phyloP scores from a whole-genome alignment of 2,329 filamentous ascomycete species.

The Phaeoacremonium minimum region DNA sequence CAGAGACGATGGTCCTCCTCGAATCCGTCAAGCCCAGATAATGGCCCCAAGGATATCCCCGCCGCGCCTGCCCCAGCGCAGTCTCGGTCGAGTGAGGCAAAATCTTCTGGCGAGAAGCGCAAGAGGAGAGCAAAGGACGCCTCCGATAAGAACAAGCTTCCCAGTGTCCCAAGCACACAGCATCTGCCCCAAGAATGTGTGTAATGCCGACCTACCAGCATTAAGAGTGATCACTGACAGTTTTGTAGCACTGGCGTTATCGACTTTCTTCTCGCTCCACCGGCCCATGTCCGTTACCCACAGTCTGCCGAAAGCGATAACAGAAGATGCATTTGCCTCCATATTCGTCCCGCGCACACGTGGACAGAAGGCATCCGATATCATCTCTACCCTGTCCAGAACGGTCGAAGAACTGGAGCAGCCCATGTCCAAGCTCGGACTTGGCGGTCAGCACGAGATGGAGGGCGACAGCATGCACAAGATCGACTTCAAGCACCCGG shows the following conservation, averaged over 20 bases:
- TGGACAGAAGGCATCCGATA: slow-evolving; percentile 49
- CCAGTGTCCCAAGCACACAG: slow-evolving; percentile 71
- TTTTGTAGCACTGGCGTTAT: slow-evolving; percentile 76
- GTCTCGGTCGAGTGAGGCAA: slow-evolving; percentile 34
- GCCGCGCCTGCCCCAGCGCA: slow-evolving; percentile 43
- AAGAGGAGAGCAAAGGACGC: slow-evolving; percentile 55
- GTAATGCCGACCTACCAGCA: slow-evolving; percentile 15
- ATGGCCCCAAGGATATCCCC: slow-evolving; percentile 46
- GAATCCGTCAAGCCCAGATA: slow-evolving; percentile 58
- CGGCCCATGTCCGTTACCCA: slow-evolving; percentile 86
- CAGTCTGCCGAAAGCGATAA: slow-evolving; percentile 69
- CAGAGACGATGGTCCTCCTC: slow-evolving; percentile 57
- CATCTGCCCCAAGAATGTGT: slow-evolving; percentile 65
- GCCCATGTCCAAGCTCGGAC: slow-evolving; percentile 49
- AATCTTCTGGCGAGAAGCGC: slow-evolving; percentile 45
- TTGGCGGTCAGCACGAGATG: slow-evolving; percentile 33
- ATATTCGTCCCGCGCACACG: slow-evolving; percentile 66
- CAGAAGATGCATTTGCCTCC: slow-evolving; percentile 72
- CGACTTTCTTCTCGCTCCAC: slow-evolving; percentile 93
- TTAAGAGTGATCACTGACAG: no score
- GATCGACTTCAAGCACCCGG: slow-evolving; percentile 50
- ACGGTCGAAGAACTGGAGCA: slow-evolving; percentile 57
- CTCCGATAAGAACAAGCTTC: slow-evolving; percentile 50
- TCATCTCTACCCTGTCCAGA: slow-evolving; percentile 62
- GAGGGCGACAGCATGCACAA: slow-evolving; percentile 43